These are phyloP conservation scores for Bifiguratus adelaidae DNA, from an alignment of 192 early-diverging fungal genomes.

Conservation along the genomic window DNA sequence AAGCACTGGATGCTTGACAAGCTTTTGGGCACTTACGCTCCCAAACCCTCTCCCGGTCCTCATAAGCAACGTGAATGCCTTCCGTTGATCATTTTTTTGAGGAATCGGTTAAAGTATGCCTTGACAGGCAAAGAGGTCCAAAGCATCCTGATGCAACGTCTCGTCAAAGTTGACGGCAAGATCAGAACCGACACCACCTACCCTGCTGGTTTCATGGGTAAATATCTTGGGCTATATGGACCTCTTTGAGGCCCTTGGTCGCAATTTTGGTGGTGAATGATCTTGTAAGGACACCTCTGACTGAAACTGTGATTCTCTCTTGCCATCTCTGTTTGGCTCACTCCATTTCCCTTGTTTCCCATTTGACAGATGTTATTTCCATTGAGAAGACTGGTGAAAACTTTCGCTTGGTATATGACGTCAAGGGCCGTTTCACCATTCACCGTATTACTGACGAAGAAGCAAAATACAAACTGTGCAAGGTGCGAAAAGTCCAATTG, in stretches of 20 bases:
- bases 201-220: conserved; percentile 97
- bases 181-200: conserved; percentile 93
- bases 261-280: no score
- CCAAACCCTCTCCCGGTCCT: conserved; percentile 93
- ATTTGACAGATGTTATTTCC: conserved; percentile 77
- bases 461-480: conserved; percentile 99
- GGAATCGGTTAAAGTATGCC: conserved; percentile 99
- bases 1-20: conserved; percentile 99
- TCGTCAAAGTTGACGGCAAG: conserved; percentile 99
- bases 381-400: conserved; percentile 97
- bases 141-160: conserved; percentile 94
- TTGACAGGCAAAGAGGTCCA: conserved; percentile 94
- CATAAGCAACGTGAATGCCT: conserved; percentile 99
- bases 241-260: no score
- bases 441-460: conserved; percentile 98
- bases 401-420: conserved; percentile 99
- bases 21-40: conserved; percentile 88
- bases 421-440: conserved; percentile 99
- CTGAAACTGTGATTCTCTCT: no score
- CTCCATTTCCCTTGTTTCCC: no score
- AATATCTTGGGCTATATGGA: no score
- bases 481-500: conserved; percentile 92
- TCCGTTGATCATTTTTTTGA: conserved; percentile 95
- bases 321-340: background rate
- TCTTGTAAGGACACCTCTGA: no score